A percentile compares a stretch with the other conserved stretches of the same genome.
phyloP scores from a whole-genome alignment of 2,329 filamentous ascomycete species.

The Aaosphaeria arxii region DNA sequence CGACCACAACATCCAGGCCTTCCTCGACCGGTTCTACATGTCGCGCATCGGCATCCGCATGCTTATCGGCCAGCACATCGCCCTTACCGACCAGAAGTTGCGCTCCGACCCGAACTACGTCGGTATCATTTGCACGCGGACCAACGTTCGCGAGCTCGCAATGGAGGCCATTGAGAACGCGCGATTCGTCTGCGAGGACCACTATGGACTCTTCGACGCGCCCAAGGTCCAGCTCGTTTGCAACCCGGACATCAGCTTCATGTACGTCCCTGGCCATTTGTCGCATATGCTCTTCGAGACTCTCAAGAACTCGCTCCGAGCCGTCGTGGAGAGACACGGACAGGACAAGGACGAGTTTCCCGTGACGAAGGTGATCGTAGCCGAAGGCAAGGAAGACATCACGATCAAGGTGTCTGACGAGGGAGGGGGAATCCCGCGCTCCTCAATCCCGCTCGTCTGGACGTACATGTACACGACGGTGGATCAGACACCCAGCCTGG shows the following conservation, averaged over 20 bases:
- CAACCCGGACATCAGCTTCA: conserved; percentile 91
- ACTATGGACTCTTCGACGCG: conserved; percentile 95
- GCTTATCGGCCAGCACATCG: conserved; percentile 98
- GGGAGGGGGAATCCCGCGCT: conserved; percentile 90
- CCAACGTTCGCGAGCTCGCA: conserved; percentile 90
- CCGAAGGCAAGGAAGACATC: conserved; percentile 96
- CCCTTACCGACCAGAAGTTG: conserved; percentile 88
- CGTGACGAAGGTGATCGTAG: conserved; percentile 94
- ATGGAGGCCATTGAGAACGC: conserved; percentile 98
- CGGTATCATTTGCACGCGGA: conserved; percentile 98
- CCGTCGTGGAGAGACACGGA: conserved; percentile 92
- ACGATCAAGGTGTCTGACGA: conserved; percentile 98
- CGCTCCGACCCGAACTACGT: conserved; percentile 91
- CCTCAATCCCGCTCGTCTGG: conserved; percentile 95
- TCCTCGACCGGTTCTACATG: conserved; percentile 99
- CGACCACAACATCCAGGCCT: conserved; percentile 93
- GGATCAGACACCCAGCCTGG: conserved; percentile 88
- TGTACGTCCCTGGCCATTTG: conserved; percentile 98
- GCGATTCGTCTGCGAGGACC: conserved; percentile 97
- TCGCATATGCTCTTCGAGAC: conserved; percentile 99
- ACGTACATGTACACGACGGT: conserved; percentile 99
- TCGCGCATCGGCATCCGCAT: conserved; percentile 98
- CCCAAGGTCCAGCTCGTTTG: conserved; percentile 96
- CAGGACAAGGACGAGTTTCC: conserved; percentile 95
- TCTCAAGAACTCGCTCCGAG: conserved; percentile 94